Conservation (phyloP, 495 filamentous ascomycete species). For the Extremus antarcticus region DNA sequence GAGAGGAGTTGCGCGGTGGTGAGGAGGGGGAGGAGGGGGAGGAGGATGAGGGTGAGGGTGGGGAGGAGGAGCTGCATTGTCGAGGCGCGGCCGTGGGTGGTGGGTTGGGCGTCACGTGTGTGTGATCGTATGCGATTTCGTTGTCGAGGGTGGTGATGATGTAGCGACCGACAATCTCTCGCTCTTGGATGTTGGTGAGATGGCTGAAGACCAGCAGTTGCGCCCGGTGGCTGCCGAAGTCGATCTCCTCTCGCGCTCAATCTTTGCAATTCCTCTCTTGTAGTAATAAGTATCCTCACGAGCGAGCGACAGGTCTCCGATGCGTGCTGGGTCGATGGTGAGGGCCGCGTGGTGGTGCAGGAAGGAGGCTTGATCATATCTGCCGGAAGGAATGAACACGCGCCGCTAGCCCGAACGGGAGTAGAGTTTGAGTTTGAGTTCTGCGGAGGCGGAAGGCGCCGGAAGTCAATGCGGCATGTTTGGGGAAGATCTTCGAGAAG, state of each 20-base stretch:
- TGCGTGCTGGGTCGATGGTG: background rate
- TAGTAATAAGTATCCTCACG: background rate
- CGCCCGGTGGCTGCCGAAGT: too few relatives aligned
- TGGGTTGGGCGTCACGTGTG: background rate
- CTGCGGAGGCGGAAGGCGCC: too few relatives aligned
- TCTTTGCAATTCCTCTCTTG: background rate
- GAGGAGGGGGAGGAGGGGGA: conserved; percentile 11
- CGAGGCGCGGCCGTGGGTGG: background rate
- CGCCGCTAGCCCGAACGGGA: too few relatives aligned
- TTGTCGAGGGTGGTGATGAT: background rate
- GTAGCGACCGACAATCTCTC: background rate
- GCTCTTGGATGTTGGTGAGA: background rate
- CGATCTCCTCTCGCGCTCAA: background rate
- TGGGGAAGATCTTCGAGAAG: too few relatives aligned
- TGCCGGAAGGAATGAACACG: too few relatives aligned
- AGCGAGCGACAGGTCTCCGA: too few relatives aligned
- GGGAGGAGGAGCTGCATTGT: background rate
- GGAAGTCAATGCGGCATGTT: too few relatives aligned
- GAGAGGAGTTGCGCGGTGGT: conserved; percentile 20
- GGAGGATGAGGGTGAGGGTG: conserved; percentile 4
- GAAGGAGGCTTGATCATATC: background rate
- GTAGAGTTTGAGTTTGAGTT: too few relatives aligned
- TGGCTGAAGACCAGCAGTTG: background rate
- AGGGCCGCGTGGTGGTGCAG: background rate
- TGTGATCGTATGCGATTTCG: background rate